phyloP scores from a whole-genome alignment of 2,329 filamentous ascomycete species.

The Emmonsiellopsis sp. region DNA sequence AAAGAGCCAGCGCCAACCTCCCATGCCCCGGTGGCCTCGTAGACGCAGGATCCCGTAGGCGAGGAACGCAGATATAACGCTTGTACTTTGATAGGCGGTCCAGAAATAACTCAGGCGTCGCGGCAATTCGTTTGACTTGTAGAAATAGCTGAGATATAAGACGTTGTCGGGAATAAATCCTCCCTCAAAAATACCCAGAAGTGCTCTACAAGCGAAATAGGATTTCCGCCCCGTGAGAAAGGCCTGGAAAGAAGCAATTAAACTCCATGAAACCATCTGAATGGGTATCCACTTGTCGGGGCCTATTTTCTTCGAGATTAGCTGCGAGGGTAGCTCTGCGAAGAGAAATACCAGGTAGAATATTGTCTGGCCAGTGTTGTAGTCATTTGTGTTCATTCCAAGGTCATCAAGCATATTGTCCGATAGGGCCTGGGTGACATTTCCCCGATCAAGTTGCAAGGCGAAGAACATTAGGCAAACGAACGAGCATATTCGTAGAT shows the following conservation, averaged over 20 bases:
- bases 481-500: conserved; percentile 19
- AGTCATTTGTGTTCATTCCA: conserved; percentile 21
- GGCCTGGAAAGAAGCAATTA: conserved; percentile 40
- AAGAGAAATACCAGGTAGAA: conserved; percentile 46
- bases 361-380: conserved; percentile 43
- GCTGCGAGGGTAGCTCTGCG: conserved; percentile 49
- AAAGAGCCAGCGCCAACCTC: conserved; percentile 37
- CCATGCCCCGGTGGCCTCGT: conserved; percentile 23
- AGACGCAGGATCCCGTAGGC: conserved; percentile 37
- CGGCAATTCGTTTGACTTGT: conserved; percentile 12
- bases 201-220: conserved; percentile 31
- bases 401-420: conserved; percentile 46
- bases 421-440: conserved; percentile 47
- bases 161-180: conserved; percentile 38
- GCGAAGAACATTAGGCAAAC: conserved; percentile 51
- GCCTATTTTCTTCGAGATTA: conserved; percentile 44
- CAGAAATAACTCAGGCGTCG: not conserved
- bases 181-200: conserved; percentile 36
- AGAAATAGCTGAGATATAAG: conserved; percentile 10
- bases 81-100: conserved; percentile 45
- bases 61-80: conserved; percentile 39
- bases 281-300: conserved; percentile 34
- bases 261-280: conserved; percentile 45
- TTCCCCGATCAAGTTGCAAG: conserved; percentile 51
- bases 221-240: conserved; percentile 33